Evolutionary conservation across 495 filamentous ascomycete genomes (phyloP), one percentile per base, ranked within the genome.

Genomic region (Lineolata rhizophorae): DNA sequence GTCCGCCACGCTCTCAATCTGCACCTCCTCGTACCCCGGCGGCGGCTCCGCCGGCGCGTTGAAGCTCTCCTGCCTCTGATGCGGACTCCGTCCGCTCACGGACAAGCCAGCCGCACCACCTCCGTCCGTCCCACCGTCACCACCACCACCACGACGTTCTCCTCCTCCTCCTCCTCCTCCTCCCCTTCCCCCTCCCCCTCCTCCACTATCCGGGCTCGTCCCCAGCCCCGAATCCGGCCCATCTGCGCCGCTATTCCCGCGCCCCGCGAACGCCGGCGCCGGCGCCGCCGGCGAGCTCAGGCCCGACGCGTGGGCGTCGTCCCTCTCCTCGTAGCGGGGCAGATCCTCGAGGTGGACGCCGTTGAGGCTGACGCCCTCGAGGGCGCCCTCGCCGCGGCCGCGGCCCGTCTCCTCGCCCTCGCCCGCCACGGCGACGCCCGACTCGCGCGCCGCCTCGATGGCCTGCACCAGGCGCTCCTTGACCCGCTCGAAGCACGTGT

Each of bases 1-100:
- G 16, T 66, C 50, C 18, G 56, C 69, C n/a, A 93, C 60, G 38
- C 75, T 80, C 37, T 76, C 69, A 35, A 68, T 62, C 51, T 93
- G 87, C 18, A 73, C 78, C 47, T 92, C 82, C 46, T 94, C 78
- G 50, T 97, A 97, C 21, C 78, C 79, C 20, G 87, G 87, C 19
- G 87, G 87, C 11, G 84, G 82, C 37, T 85, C 87, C 36, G 66
- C 56, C 0, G 82, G 82, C 13, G 59, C 58, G n/a, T 30, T 27
- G 34, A 52, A 55, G 0, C 31, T 29, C 46, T 35, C 54, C 25
- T 33, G n/a, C n/a, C n/a, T n/a, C n/a, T n/a, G 29, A 49, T 48
- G 32, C 37, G 37, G 27, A 20, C 24, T 26, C 20, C 37, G 34
- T 32, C n/a, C n/a, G n/a, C n/a, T n/a, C n/a, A n/a, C n/a, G n/a